phyloP scores from a whole-genome alignment of 129 eudicot genomes.

The Kitagawia praeruptora region DNA sequence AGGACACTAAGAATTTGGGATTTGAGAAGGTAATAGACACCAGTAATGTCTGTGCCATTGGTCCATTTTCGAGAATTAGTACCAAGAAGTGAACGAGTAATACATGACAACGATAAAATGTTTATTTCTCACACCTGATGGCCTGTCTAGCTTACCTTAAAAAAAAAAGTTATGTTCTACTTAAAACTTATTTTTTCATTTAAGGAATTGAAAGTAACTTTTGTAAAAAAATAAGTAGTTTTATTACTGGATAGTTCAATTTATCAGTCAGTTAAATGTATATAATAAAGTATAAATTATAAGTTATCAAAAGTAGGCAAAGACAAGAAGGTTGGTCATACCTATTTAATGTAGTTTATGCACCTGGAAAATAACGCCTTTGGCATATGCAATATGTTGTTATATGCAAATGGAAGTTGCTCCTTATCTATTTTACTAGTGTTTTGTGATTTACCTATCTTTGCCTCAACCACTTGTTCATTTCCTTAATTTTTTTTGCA shows the following conservation, averaged over 20 bases:
- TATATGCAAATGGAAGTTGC: neutral
- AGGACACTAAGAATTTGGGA: constrained; percentile 90
- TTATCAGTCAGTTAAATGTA: neutral
- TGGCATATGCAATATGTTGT: neutral
- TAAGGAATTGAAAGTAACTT: too few species aligned
- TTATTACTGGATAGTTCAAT: neutral
- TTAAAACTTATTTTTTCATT: neutral
- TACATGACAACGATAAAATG: neutral
- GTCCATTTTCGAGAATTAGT: neutral
- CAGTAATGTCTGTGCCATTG: too few species aligned
- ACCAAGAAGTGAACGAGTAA: neutral
- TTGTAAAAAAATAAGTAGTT: neutral
- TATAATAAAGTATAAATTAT: neutral
- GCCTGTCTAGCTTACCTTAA: neutral
- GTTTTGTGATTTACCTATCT: neutral
- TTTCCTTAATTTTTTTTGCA: constrained; percentile 17
- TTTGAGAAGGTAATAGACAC: constrained; percentile 58
- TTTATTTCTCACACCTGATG: neutral
- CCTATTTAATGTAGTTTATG: neutral
- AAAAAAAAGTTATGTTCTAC: too few species aligned
- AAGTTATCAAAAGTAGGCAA: neutral
- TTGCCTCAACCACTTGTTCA: neutral
- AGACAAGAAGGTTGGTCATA: neutral
- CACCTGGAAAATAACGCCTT: neutral
- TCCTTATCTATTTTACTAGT: neutral